Evolutionary conservation across 352 stramenopile genomes (phyloP).

Genomic region (Phytophthora sp.): DNA sequence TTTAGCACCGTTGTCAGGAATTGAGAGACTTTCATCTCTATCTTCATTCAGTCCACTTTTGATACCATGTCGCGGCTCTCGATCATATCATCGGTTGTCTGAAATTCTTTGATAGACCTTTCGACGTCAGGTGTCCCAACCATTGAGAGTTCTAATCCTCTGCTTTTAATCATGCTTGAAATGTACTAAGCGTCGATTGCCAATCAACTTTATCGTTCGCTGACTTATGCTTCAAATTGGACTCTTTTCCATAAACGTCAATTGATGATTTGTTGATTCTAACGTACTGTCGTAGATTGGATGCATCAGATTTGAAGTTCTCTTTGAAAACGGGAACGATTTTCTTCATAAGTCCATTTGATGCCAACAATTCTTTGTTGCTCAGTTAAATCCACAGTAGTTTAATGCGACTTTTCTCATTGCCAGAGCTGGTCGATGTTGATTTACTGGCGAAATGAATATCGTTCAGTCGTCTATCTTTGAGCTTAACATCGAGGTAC

Average conservation of each 20-base stretch:
- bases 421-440: not conserved
- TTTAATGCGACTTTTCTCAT: not conserved
- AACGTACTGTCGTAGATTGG: not conserved
- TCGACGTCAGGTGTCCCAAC: not conserved
- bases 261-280: not conserved
- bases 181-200: slow-evolving; percentile 1
- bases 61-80: too few species aligned
- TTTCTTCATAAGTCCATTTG: too few species aligned
- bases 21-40: too few species aligned
- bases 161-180: not conserved
- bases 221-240: not conserved
- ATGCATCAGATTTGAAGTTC: not conserved
- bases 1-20: too few species aligned
- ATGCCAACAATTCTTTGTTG: slow-evolving; percentile 6
- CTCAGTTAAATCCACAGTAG: not conserved
- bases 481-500: not conserved
- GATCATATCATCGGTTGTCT: too few species aligned
- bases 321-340: too few species aligned
- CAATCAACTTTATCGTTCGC: not conserved
- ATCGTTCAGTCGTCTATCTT: not conserved
- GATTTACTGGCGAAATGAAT: not conserved
- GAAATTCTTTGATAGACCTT: too few species aligned
- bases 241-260: not conserved
- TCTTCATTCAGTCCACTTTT: too few species aligned
- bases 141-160: not conserved